These are phyloP conservation scores for Fusarium subglutinans DNA, from an alignment of 2,329 filamentous ascomycete genomes.

Conservation along the genomic window DNA sequence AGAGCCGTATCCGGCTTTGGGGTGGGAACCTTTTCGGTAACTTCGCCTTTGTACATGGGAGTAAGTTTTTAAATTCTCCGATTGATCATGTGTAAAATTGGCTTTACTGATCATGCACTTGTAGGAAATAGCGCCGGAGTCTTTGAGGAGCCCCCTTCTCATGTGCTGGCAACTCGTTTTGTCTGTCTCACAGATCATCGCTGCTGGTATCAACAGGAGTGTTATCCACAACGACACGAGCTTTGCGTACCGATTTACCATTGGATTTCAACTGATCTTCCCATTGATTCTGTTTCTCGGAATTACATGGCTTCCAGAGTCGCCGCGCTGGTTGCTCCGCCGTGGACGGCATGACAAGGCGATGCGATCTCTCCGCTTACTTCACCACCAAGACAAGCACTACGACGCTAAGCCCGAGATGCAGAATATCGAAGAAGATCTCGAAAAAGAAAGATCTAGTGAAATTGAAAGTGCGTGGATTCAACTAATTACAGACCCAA, in stretches of 20 bases:
- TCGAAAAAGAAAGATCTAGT: slow-evolving; percentile 48
- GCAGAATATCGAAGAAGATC: slow-evolving; percentile 55
- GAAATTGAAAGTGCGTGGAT: slow-evolving; percentile 49
- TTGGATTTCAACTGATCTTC: slow-evolving; percentile 45
- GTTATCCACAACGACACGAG: slow-evolving; percentile 42
- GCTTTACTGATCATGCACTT: not conserved
- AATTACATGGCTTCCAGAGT: slow-evolving; percentile 42
- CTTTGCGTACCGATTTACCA: slow-evolving; percentile 48
- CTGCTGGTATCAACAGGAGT: slow-evolving; percentile 46
- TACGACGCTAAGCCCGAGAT: slow-evolving; percentile 49
- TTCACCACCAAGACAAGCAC: slow-evolving; percentile 54
- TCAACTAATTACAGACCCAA: slow-evolving; percentile 52
- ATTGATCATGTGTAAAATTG: not conserved
- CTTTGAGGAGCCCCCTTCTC: slow-evolving; percentile 47
- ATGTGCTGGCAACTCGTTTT: slow-evolving; percentile 53
- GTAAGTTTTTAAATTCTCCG: slow-evolving; percentile 25
- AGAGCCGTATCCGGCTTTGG: slow-evolving; percentile 35
- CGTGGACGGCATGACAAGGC: slow-evolving; percentile 52
- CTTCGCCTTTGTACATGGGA: slow-evolving; percentile 51
- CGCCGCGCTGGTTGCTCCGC: slow-evolving; percentile 47
- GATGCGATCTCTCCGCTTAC: slow-evolving; percentile 50
- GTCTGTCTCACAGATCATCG: slow-evolving; percentile 50
- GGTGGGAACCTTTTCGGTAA: slow-evolving; percentile 51
- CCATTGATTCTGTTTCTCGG: slow-evolving; percentile 34
- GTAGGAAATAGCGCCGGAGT: slow-evolving; percentile 45